Base-by-base conservation (phyloP, 352 stramenopile genomes). In the Phytophthora brassicae region DNA sequence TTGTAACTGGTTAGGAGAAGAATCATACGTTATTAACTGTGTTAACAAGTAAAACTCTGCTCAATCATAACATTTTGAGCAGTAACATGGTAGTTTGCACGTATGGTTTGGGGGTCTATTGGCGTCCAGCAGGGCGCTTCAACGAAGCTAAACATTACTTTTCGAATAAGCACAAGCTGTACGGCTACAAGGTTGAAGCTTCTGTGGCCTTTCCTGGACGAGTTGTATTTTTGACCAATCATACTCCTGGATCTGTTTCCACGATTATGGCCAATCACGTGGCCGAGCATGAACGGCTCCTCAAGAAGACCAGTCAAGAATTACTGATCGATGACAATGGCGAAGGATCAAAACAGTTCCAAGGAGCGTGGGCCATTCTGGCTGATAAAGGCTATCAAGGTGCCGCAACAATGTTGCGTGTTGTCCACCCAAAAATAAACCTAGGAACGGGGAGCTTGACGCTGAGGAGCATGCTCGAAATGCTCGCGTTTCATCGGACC, bases 361-460 rank as follows among this genome's bases (percentile, higher is more conserved):
- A 47, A 2, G 56, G n/a, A n/a, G n/a, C n/a, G n/a, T n/a, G n/a
- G n/a, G n/a, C n/a, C n/a, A n/a, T n/a, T n/a, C n/a, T n/a, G n/a
- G n/a, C n/a, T n/a, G n/a, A n/a, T n/a, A n/a, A 64, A 11, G 56
- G 38, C 13, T 63, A 59, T 17, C 51, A 42, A 59, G 51, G 51
- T 22, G 42, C 29, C 0, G 20, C 24, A 6, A 16, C 38, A 7
- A 44, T 49, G 35, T 26, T 59, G 24, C 26, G 51, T 4, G 5
- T 0, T 26, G 19, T 55, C 22, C 43, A 61, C 3, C 20, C 54
- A 6, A 54, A 49, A 31, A 48, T 26, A 53, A 61, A 22, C 28
- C 33, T 22, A 5, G 49, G 6, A 46, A 41, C 17, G 50, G 31
- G 17, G 38, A 35, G 9, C 53, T 72, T 1, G 48, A 19, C 0